Evolutionary conservation across 495 filamentous ascomycete species (phyloP).

Genomic region (Saxispiralis lemnorum): DNA sequence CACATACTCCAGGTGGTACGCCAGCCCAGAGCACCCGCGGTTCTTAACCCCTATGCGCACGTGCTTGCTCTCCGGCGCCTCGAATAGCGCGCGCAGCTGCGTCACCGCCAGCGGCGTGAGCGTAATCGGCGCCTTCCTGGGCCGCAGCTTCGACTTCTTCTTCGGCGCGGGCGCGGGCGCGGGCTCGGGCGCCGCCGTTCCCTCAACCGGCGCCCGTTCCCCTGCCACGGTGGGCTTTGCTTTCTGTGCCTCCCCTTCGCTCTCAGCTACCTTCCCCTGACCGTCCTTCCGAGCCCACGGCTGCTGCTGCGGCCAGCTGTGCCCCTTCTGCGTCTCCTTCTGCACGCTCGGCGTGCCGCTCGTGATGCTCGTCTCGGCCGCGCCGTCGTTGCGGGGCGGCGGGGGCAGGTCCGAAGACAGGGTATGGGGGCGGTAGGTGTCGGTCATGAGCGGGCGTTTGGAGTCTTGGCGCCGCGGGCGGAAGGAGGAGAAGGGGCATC

Average conservation of each 20-base stretch:
- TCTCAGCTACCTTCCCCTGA: slow-evolving; percentile 24
- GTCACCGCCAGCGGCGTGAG: slow-evolving; percentile 60
- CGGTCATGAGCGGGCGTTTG: slow-evolving; percentile 49
- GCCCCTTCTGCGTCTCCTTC: slow-evolving; percentile 17
- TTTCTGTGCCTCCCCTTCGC: slow-evolving; percentile 51
- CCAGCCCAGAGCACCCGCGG: slow-evolving; percentile 82
- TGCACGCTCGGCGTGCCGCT: slow-evolving; percentile 18
- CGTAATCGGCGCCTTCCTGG: slow-evolving; percentile 81
- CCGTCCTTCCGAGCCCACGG: slow-evolving; percentile 27
- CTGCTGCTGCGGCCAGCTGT: slow-evolving; percentile 35
- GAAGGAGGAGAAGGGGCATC: slow-evolving; percentile 47
- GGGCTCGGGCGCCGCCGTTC: slow-evolving; percentile 22
- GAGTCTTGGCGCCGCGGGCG: slow-evolving; percentile 36
- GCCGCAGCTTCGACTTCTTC: slow-evolving; percentile 41
- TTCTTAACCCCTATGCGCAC: slow-evolving; percentile 92
- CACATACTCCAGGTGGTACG: slow-evolving; percentile 93
- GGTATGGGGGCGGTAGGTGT: slow-evolving; percentile 54
- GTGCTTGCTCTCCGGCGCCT: slow-evolving; percentile 70
- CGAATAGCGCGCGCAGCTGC: slow-evolving; percentile 55
- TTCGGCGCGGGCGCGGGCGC: slow-evolving; percentile 2
- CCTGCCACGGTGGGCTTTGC: slow-evolving; percentile 26
- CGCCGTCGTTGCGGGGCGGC: slow-evolving; percentile 47
- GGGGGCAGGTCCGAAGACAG: slow-evolving; percentile 41
- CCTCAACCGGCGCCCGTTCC: slow-evolving; percentile 10
- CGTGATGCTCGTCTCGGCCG: slow-evolving; percentile 53